Conservation (phyloP, 805 yeast species). For the Candida koratica region DNA sequence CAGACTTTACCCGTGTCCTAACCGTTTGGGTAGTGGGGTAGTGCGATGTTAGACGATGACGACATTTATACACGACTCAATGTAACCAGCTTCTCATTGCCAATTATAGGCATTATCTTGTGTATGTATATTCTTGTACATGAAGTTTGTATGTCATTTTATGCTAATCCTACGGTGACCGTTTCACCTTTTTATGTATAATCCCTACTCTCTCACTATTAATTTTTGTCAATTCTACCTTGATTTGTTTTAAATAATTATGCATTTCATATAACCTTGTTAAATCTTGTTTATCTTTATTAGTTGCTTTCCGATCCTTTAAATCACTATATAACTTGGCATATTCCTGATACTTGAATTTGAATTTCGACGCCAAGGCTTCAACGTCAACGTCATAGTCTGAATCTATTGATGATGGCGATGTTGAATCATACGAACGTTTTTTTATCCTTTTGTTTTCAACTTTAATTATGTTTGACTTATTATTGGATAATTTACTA, state of each 20-base stretch:
- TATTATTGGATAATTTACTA: background rate
- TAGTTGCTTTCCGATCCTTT: constrained; percentile 6
- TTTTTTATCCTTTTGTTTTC: constrained; percentile 2
- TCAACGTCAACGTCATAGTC: constrained; percentile 20
- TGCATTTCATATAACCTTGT: constrained; percentile 47
- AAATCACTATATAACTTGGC: constrained; percentile 38
- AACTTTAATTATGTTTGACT: background rate
- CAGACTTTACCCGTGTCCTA: too few relatives aligned
- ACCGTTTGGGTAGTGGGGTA: too few relatives aligned
- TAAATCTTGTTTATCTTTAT: constrained; percentile 24
- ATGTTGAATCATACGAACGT: constrained; percentile 22
- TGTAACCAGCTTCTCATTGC: too few relatives aligned
- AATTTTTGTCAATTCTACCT: constrained; percentile 50
- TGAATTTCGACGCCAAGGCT: constrained; percentile 46
- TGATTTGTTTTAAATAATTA: constrained; percentile 50
- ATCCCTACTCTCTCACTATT: constrained; percentile 23
- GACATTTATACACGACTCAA: too few relatives aligned
- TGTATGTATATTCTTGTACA: too few relatives aligned
- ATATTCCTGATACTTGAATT: constrained; percentile 46
- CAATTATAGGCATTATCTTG: too few relatives aligned
- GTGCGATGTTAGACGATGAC: too few relatives aligned
- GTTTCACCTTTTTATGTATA: too few relatives aligned
- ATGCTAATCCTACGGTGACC: too few relatives aligned
- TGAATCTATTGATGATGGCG: constrained; percentile 29
- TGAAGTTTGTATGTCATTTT: too few relatives aligned